Base-by-base conservation (phyloP, 306 rosid species). In the Geum urbanum region DNA sequence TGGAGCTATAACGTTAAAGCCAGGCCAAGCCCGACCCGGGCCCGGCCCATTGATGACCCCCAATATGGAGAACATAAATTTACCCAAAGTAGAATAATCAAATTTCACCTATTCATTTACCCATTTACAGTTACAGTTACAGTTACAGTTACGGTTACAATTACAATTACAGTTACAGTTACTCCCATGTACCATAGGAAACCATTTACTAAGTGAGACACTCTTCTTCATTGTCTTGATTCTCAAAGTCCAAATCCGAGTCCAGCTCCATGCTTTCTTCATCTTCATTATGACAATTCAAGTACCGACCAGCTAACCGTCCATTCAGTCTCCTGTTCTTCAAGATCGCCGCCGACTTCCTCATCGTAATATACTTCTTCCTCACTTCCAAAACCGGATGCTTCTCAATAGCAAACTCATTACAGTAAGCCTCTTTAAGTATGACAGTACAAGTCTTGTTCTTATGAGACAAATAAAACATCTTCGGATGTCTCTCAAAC, bases 401-500 rank as follows among this genome's bases (percentile, higher is more conserved):
- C 71, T 78, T 74, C 81, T 77, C 82, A 41, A 90, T 84, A 13
- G 89, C 78, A 9, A 81, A 75, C 67, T 73, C 76, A 71, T 78
- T 67, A 37, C 69, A 74, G 77, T 85, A 88, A 69, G 97, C 86
- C 78, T 90, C 94, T 78, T 88, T 92, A 47, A 90, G 97, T 72
- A 92, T 90, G 24, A 80, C 89, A 3, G 96, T 82, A 72, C 98
- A 90, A 48, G 97, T 90, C 53, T 85, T 92, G 77, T 88, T 88
- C 86, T 70, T 85, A 44, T 76, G 35, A 59, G 98, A 90, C 59
- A 85, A 78, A 63, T 92, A 88, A 70, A 90, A 92, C 75, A 92
- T 80, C 49, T 86, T 85, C 37, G 94, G 94, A 75, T 92, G 97
- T 66, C 97, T 76, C 85, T 92, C 97, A 69, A 92, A 92, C 13